Evolutionary conservation across 192 early-diverging fungal genomes (phyloP), one percentile per base, ranked within the genome.

Genomic region (Borealophlyctis nickersoniae): DNA sequence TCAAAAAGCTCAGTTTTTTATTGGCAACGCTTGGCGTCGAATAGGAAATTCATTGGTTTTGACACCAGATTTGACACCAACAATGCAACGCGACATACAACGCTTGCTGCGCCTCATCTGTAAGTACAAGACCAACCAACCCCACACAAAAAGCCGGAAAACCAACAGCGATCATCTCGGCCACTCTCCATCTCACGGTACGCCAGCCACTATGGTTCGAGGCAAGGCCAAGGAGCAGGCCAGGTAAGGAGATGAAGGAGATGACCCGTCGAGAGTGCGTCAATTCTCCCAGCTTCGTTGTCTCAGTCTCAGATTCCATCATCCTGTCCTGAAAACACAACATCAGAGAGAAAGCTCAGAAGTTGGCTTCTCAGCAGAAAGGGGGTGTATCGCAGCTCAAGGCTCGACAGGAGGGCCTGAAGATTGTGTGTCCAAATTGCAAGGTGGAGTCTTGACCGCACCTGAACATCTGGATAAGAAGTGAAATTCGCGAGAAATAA

Each of bases 371-470:
- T 3, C 0, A 54, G 0, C 32, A 51, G 24, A 35, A 23, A 14
- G 60, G 60, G 3, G 62, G 62, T 2, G 63, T 31, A 13, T 65
- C 62, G 22, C 69, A 71, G 69, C 62, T 71, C 31, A 65, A 63
- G 51, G 62, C 62, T 27, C 62, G 69, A n/a, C 62, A 62, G 7
- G 69, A 27, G 45, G 69, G 69, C 3, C 48, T 71, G 55, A 65
- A 57, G 36, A 60, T 71, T 19, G 34, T 35, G 5, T 71, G 69
- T 36, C 69, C 69, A 3, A 33, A 19, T 24, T 71, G 69, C 39
- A 64, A 60, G 62, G 69, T 71, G 51, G 4, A 53, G 4, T 13
- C 30, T 32, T 58, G 30, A 28, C 29, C 23, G 14, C 56, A n/a
- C 56, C n/a, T 58, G 29, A 58, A 23, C 53, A 54, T 54, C 22